Base-by-base conservation (phyloP, 164 flowering plant species). In the Pachysandra terminalis region DNA sequence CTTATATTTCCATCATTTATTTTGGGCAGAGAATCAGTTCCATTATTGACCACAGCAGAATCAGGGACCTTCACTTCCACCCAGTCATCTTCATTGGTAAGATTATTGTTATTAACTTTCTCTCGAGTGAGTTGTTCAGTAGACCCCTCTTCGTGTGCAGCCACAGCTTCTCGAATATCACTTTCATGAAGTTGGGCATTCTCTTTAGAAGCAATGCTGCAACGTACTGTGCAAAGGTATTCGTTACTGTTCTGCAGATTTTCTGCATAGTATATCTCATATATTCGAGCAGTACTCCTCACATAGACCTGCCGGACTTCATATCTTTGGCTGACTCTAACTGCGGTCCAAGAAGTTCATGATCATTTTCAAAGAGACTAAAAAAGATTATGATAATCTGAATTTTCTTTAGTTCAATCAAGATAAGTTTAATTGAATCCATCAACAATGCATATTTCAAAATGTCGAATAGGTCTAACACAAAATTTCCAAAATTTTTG, bases 211-310 rank as follows among this genome's bases (percentile, higher is more conserved):
- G 86, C 93, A 73, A 77, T 37, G 49, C 96, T 79, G 60, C 97
- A 94, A 13, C 89, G 90, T 57, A 90, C 95, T 53, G 98, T 91
- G 72, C 90, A 94, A 8, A 94, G 88, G 79, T 91, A 95, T 73
- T 91, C 98, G 72, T 78, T 81, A 63, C 22, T 60, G 63, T 76
- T 75, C 35, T 71, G 74, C 40, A 58, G 59, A 54, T 79, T 65
- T 55, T 76, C 40, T 21, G 84, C 73, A 75, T 77, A 85, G 68
- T 91, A 94, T 70, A 94, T 84, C 79, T 94, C 98, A 71, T 83
- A 94, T 10, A 84, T 77, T 63, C 92, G 84, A 65, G 96, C 95
- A 32, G 89, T 86, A 68, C 97, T 94, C 49, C 90, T 77, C 65
- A 94, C 84, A 78, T 94, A 94, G 28, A 95, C 82, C 82, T 86